Evolutionary conservation across 805 yeast species (phyloP).

Genomic region (Saturnispora quitensis): DNA sequence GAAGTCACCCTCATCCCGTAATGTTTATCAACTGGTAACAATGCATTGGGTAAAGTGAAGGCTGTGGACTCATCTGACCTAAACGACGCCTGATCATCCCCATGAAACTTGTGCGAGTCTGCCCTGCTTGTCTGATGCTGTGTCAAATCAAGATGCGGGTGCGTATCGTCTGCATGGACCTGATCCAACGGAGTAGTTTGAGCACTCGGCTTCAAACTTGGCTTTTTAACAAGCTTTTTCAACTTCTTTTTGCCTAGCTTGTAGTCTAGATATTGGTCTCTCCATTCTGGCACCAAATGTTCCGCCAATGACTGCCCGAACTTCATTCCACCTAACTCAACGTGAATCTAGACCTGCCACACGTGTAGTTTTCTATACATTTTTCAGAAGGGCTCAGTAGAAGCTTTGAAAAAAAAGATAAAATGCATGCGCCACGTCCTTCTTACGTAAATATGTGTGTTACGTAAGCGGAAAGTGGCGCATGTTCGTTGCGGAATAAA

Average conservation of each 20-base stretch:
- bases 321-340: conserved; percentile 38
- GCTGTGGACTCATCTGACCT: background rate
- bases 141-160: background rate
- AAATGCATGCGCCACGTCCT: background rate
- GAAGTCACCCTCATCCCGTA: background rate
- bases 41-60: background rate
- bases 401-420: no score
- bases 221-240: conserved; percentile 20
- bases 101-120: background rate
- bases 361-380: background rate
- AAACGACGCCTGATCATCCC: background rate
- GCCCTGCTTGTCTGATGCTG: background rate
- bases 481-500: background rate
- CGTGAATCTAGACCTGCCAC: background rate
- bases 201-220: conserved; percentile 7
- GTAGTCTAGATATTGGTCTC: conserved; percentile 68
- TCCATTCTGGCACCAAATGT: conserved; percentile 84
- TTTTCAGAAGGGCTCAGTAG: background rate
- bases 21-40: background rate
- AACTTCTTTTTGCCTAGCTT: conserved; percentile 37
- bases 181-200: background rate
- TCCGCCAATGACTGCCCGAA: conserved; percentile 60
- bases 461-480: background rate
- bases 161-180: background rate
- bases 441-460: background rate